These are phyloP conservation scores for Vaccinium corymbosum DNA, from an alignment of 148 eudicot genomes.

Conservation along the genomic window DNA sequence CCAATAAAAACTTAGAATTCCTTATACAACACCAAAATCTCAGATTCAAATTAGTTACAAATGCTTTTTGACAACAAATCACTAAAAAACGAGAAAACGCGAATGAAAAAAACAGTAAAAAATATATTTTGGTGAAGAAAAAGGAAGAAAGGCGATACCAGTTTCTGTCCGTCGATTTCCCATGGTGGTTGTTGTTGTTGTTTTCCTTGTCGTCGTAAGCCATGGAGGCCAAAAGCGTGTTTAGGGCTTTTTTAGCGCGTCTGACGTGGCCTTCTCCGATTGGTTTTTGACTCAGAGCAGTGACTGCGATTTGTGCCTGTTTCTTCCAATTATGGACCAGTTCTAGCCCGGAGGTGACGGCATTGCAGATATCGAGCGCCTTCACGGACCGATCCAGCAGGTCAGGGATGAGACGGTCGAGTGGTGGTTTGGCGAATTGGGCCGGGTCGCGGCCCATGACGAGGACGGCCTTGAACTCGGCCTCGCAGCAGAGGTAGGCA, in stretches of 20 bases:
- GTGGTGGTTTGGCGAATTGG: constrained; percentile 60
- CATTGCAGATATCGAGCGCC: constrained; percentile 80
- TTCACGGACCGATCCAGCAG: constrained; percentile 65
- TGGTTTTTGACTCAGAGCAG: constrained; percentile 56
- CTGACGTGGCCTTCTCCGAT: constrained; percentile 74
- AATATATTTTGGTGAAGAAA: no score
- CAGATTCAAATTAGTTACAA: no score
- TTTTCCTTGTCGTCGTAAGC: constrained; percentile 59
- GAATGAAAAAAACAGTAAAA: no score
- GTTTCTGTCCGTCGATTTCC: constrained; percentile 58
- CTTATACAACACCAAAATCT: no score
- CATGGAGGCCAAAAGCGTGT: constrained; percentile 53
- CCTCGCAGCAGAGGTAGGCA: constrained; percentile 72
- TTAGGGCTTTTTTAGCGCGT: constrained; percentile 65
- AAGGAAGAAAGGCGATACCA: constrained; percentile 15
- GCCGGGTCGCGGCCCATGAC: constrained; percentile 63
- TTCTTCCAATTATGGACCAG: constrained; percentile 52
- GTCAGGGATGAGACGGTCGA: constrained; percentile 67
- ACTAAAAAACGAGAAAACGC: no score
- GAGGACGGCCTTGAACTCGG: constrained; percentile 73
- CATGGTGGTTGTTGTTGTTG: constrained; percentile 12
- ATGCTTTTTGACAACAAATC: no score
- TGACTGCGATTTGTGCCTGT: constrained; percentile 61
- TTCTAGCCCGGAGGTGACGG: constrained; percentile 65
- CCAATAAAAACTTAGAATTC: no score